phyloP scores from a whole-genome alignment of 2,329 filamentous ascomycete species.

The Gremmenia infestans region DNA sequence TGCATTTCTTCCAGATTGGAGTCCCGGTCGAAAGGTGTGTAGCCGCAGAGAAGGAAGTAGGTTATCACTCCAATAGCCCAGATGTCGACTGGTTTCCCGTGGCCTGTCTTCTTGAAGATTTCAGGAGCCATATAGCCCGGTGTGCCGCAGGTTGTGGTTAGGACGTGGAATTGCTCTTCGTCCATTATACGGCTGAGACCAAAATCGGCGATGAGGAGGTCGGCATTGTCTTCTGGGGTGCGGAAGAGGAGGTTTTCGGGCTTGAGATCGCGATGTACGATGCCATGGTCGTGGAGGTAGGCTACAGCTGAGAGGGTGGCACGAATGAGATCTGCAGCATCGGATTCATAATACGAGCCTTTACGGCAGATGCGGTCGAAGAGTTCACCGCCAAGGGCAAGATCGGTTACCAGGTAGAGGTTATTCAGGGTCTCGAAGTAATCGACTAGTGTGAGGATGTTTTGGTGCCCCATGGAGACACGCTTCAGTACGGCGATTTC shows the following conservation, averaged over 20 bases:
- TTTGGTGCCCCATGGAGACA: slow-evolving; percentile 98
- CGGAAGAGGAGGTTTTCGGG: slow-evolving; percentile 96
- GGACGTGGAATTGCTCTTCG: slow-evolving; percentile 94
- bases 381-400: slow-evolving; percentile 91
- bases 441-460: slow-evolving; percentile 95
- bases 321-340: slow-evolving; percentile 91
- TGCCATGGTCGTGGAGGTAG: slow-evolving; percentile 97
- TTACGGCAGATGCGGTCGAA: slow-evolving; percentile 99
- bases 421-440: slow-evolving; percentile 99
- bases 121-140: slow-evolving; percentile 99
- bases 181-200: slow-evolving; percentile 97
- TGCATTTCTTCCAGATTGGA: slow-evolving; percentile 99
- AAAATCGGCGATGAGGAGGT: slow-evolving; percentile 95
- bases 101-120: slow-evolving; percentile 97
- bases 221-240: slow-evolving; percentile 95
- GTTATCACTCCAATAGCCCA: slow-evolving; percentile 99
- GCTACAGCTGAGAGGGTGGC: slow-evolving; percentile 95
- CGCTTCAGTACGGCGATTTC: slow-evolving; percentile 96
- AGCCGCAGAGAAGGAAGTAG: slow-evolving; percentile 95
- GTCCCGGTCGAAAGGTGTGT: slow-evolving; percentile 96
- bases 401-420: slow-evolving; percentile 94
- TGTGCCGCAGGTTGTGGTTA: slow-evolving; percentile 96
- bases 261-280: slow-evolving; percentile 96
- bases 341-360: slow-evolving; percentile 96
- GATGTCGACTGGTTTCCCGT: slow-evolving; percentile 96